Conservation (phyloP, 306 rosid genomes). For the Alnus glutinosa region DNA sequence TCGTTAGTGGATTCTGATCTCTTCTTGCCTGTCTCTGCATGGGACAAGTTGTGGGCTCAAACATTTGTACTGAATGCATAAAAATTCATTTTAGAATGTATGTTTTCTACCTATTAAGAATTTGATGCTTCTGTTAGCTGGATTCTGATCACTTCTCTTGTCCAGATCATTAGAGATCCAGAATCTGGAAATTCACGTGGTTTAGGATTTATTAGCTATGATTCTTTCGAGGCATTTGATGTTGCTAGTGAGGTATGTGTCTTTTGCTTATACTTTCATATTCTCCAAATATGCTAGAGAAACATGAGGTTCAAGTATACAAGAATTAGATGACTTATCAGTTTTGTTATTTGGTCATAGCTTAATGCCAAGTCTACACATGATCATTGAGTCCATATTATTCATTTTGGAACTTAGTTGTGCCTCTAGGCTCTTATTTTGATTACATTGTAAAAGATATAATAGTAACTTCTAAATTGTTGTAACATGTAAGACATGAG, state of each 20-base stretch:
- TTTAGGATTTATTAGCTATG: slow-evolving; percentile 97
- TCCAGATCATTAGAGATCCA: slow-evolving; percentile 98
- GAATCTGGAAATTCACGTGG: slow-evolving; percentile 98
- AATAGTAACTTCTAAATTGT: neutral
- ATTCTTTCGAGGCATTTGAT: slow-evolving; percentile 98
- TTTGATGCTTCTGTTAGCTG: neutral
- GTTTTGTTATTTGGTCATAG: neutral
- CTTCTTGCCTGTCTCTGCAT: neutral
- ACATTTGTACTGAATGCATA: slow-evolving; percentile 10
- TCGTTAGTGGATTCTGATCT: neutral
- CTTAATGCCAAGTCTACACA: neutral
- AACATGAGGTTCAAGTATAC: neutral
- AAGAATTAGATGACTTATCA: neutral
- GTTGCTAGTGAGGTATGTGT: slow-evolving; percentile 86
- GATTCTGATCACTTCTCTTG: slow-evolving; percentile 29
- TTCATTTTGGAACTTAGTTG: neutral
- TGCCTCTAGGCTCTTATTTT: neutral
- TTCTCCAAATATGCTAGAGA: neutral
- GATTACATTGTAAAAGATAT: neutral
- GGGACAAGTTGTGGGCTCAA: slow-evolving; percentile 9
- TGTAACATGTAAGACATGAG: neutral
- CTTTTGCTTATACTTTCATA: neutral
- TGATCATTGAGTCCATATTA: neutral
- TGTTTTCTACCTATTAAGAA: neutral
- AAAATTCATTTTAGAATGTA: neutral